These are phyloP conservation scores for Penicillium capsulatum DNA, from an alignment of 2,329 filamentous ascomycete species.

Conservation along the genomic window DNA sequence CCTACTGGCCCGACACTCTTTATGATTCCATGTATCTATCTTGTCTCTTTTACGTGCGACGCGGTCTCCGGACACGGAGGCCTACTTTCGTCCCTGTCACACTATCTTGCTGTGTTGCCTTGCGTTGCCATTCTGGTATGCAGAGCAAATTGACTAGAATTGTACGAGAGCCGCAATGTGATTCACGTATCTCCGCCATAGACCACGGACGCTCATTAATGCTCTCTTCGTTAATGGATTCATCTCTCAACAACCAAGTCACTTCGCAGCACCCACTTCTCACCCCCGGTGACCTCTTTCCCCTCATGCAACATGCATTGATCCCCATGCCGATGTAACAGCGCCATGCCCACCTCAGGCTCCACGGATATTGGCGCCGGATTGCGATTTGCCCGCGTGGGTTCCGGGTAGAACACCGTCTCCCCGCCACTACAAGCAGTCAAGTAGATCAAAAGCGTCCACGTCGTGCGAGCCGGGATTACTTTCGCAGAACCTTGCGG, in stretches of 20 bases:
- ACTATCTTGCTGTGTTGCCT: constrained; percentile 16
- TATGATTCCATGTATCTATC: constrained; percentile 24
- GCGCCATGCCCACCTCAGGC: constrained; percentile 76
- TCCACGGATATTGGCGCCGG: constrained; percentile 66
- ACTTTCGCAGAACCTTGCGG: constrained; percentile 40
- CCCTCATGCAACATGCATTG: constrained; percentile 90
- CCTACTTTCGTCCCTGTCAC: constrained; percentile 22
- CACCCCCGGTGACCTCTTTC: constrained; percentile 68
- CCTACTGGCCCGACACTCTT: constrained; percentile 16
- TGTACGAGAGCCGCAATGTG: not conserved
- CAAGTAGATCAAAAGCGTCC: constrained; percentile 86
- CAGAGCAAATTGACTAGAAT: constrained; percentile 19
- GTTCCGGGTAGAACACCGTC: constrained; percentile 82
- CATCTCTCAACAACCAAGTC: constrained; percentile 57
- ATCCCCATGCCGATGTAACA: constrained; percentile 83
- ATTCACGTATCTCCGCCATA: not conserved
- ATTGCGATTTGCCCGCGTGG: constrained; percentile 41
- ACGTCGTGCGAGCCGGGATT: constrained; percentile 67
- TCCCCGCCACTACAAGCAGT: constrained; percentile 82
- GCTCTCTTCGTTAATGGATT: too few relatives aligned
- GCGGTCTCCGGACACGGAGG: constrained; percentile 13
- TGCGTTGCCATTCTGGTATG: constrained; percentile 4
- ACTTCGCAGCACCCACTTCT: constrained; percentile 88
- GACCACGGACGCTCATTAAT: too few relatives aligned
- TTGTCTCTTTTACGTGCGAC: constrained; percentile 11